phyloP scores from a whole-genome alignment of 2,329 filamentous ascomycete species.

The Neophaeococcomyces aloes region DNA sequence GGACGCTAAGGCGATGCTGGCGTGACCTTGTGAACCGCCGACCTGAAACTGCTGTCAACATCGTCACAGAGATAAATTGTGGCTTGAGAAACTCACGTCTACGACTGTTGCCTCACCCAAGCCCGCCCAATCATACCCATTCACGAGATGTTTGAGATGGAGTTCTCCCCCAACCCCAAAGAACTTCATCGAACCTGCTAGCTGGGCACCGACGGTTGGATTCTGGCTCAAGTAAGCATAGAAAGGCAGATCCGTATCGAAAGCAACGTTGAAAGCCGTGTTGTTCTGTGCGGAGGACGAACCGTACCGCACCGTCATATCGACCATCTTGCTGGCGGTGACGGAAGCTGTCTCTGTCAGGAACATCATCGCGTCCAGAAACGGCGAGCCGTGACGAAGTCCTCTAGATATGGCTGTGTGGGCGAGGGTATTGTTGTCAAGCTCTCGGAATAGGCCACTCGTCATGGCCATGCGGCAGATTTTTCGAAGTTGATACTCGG shows the following conservation, averaged over 20 bases:
- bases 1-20: slow-evolving; percentile 45
- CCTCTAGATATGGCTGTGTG: slow-evolving; percentile 47
- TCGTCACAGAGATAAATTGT: slow-evolving; percentile 29
- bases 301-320: slow-evolving; percentile 19
- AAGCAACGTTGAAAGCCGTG: slow-evolving; percentile 25
- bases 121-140: slow-evolving; percentile 17
- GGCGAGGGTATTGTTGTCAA: slow-evolving; percentile 39
- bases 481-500: slow-evolving; percentile 20
- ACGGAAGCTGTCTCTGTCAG: slow-evolving; percentile 27
- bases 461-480: slow-evolving; percentile 49
- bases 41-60: slow-evolving; percentile 15
- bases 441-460: slow-evolving; percentile 46
- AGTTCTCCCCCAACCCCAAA: slow-evolving; percentile 15
- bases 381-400: slow-evolving; percentile 24
- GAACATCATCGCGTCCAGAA: slow-evolving; percentile 45
- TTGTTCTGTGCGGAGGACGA: slow-evolving; percentile 16
- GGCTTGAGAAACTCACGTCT: slow-evolving; percentile 12
- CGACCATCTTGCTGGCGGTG: slow-evolving; percentile 17
- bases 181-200: slow-evolving; percentile 14
- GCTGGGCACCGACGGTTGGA: slow-evolving; percentile 30
- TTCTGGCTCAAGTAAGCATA: slow-evolving; percentile 26
- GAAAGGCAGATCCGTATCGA: slow-evolving; percentile 22
- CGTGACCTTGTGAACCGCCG: slow-evolving; percentile 49
- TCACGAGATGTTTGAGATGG: slow-evolving; percentile 14
- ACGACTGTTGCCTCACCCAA: slow-evolving; percentile 16